A percentile compares a stretch with the other conserved stretches of the same genome.
Conservation (phyloP, 208 protist genomes). For the Leishmania turanica region DNA sequence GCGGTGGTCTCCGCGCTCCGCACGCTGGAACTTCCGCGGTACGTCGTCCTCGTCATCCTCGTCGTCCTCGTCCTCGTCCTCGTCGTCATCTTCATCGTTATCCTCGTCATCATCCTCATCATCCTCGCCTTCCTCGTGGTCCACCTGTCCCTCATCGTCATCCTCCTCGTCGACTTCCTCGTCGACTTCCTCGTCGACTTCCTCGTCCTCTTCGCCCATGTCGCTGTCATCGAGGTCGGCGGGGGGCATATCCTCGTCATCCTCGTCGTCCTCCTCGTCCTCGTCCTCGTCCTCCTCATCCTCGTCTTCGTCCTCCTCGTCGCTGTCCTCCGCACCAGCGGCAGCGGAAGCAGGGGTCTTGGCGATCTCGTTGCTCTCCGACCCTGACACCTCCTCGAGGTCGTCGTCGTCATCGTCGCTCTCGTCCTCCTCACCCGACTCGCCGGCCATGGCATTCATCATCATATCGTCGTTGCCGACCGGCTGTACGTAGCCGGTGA, state of each 20-base stretch:
- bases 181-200: constrained; percentile 24
- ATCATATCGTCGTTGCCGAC: constrained; percentile 70
- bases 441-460: constrained; percentile 46
- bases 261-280: constrained; percentile 21
- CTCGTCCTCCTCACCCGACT: constrained; percentile 29
- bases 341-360: constrained; percentile 9
- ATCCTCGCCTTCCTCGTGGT: constrained; percentile 35
- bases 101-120: constrained; percentile 11
- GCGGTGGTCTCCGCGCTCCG: constrained; percentile 52
- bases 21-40: constrained; percentile 79
- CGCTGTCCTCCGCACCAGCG: constrained; percentile 29
- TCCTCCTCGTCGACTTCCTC: constrained; percentile 29
- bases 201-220: constrained; percentile 16
- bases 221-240: constrained; percentile 1
- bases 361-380: constrained; percentile 36
- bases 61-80: constrained; percentile 33
- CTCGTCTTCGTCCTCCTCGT: constrained; percentile 26
- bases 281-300: constrained; percentile 42
- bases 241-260: constrained; percentile 14
- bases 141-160: constrained; percentile 24
- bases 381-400: constrained; percentile 36
- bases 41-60: constrained; percentile 49
- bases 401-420: constrained; percentile 49
- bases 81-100: constrained; percentile 31
- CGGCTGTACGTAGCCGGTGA: constrained; percentile 88